Evolutionary conservation across 176 grass and related monocot genomes (phyloP), one percentile per base, ranked within the genome.

Genomic region (Avena atlantica): DNA sequence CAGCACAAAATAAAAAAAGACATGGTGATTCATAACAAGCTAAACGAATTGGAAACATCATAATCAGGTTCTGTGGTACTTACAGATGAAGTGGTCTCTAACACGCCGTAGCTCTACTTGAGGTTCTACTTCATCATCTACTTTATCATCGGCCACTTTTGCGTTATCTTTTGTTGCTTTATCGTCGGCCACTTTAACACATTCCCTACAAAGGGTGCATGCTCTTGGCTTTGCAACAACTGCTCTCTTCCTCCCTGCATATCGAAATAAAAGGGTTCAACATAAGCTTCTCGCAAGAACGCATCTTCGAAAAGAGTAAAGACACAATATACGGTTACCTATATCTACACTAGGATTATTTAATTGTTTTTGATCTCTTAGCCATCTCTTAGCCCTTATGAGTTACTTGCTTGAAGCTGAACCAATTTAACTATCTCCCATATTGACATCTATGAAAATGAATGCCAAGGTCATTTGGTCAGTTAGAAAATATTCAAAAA

Each of bases 61-160:
- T 62, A 63, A 78, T 9, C 4, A 80, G 59, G 57, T 79, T 74
- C 1, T 58, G 53, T 2, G 42, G 9, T 48, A 91, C 93, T 92
- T 94, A 98, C 96, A 95, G 68, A 98, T 98, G 81, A 98, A 95
- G 61, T 98, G 96, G 82, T 98, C 90, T 83, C 90, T 94, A 17
- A 94, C 92, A 29, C 92, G 93, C 25, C 90, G 70, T 34, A 98
- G 78, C 79, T 95, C 75, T 1, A 98, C 74, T 47, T 90, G 8
- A 23, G 64, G 64, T 67, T 67, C 64, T 67, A 34, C 64, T 34
- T 67, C 55, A 56, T 7, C 51, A 57, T 57, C 55, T 57, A 20
- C 6, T 57, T 57, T 57, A 17, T 14, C 63, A 66, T 15, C 63
- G 2, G 63, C 12, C 24, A 27, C 63, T 16, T 66, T 34, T 6